phyloP scores from a whole-genome alignment of 495 filamentous ascomycete species.

The Clohesyomyces aquaticus region DNA sequence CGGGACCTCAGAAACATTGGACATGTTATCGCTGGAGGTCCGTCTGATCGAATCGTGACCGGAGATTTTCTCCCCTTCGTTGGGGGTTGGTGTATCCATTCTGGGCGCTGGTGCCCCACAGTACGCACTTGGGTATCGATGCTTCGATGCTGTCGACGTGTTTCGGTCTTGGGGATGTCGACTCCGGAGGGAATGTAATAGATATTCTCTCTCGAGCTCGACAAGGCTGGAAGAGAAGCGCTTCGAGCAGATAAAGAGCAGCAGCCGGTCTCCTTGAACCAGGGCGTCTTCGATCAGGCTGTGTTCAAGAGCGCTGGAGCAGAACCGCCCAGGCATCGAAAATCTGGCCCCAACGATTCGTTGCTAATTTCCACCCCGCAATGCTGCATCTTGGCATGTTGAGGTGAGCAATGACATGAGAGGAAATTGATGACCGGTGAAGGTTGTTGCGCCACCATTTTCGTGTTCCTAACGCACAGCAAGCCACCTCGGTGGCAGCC shows the following conservation, averaged over 20 bases:
- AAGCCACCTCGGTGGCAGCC: not conserved
- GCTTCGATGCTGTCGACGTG: no score
- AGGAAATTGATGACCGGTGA: not conserved
- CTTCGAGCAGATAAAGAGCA: no score
- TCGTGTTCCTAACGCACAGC: not conserved
- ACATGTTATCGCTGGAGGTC: not conserved
- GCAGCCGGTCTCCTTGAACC: no score
- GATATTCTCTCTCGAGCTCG: no score
- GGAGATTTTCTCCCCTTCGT: not conserved
- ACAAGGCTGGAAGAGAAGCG: no score
- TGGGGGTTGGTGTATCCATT: not conserved
- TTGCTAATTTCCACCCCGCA: not conserved
- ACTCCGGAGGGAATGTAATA: no score
- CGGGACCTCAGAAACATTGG: not conserved
- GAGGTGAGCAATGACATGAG: not conserved
- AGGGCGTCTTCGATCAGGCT: no score
- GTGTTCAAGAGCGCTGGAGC: no score
- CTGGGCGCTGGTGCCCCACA: no score
- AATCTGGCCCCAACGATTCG: not conserved
- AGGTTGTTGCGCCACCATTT: not conserved
- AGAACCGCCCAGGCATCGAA: not conserved
- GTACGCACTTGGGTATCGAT: no score
- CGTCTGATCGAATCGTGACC: not conserved
- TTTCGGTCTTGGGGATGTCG: no score
- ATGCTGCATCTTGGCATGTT: not conserved